Base-by-base conservation (phyloP, 2,329 filamentous ascomycete species). In the Colletotrichum sp. region DNA sequence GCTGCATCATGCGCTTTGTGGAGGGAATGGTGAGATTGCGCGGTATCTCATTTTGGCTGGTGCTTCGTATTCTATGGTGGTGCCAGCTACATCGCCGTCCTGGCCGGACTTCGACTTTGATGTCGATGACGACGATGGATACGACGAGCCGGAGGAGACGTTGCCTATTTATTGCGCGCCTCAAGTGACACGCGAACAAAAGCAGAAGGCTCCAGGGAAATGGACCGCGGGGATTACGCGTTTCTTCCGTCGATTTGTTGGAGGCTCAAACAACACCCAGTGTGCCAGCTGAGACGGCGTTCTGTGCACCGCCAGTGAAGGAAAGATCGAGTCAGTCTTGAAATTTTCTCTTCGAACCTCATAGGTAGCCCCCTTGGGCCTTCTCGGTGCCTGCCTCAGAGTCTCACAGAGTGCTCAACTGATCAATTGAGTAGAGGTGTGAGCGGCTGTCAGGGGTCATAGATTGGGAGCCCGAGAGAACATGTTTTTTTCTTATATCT, bases 191-290 rank as follows among this genome's bases (percentile, higher is more conserved):
- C 6, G n/a, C 44, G 44, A 52, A 21, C 44, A 52, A 13, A 52
- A 21, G 1, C 44, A 0, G 0, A 52, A 21, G 44, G 0, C 44
- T 8, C n/a, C 44, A 2, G 44, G 10, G 6, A 52, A 1, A 21
- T 52, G 44, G 44, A 24, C 44, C 0, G 0, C 44, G 44, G 44
- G 44, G 0, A 52, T 52, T 2, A 0, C n/a, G 44, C 44, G 44
- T 52, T 21, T 52, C 44, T 52, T 52, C 4, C 44, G 44, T 52
- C 44, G 44, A 1, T 52, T 21, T 13, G n/a, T 52, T 7, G 44
- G 44, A 13, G 6, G n/a, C n/a, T 21, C 44, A 13, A 52, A 52
- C 10, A 13, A 0, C n/a, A 21, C 10, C n/a, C 44, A 21, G n/a
- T 52, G 44, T 12, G 44, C 6, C 10, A 52, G 44, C 44, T 52